A percentile compares a stretch with the other conserved stretches of the same genome.
Conservation (phyloP, 768 basidiomycete species). For the Coprinopsis marcescibilis region DNA sequence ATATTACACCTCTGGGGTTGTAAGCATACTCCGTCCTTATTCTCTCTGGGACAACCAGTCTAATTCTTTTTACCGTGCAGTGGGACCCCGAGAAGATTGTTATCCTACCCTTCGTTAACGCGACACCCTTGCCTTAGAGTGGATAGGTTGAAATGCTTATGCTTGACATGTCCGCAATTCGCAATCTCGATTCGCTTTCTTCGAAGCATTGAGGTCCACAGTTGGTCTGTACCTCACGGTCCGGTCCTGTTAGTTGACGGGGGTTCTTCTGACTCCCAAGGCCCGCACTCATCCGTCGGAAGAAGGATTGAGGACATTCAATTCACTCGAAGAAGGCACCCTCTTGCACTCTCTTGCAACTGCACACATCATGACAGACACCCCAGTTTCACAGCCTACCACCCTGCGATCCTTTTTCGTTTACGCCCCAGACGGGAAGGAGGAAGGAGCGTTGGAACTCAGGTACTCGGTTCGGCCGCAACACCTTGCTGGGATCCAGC, state of each 20-base stretch:
- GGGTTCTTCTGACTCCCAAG: too few species aligned
- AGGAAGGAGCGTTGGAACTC: slow-evolving; percentile 33
- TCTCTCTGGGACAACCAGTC: neutral
- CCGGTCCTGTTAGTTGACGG: too few species aligned
- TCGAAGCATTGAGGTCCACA: too few species aligned
- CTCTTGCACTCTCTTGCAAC: too few species aligned
- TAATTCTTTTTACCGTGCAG: slow-evolving; percentile 22
- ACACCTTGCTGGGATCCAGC: slow-evolving; percentile 37
- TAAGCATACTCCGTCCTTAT: slow-evolving; percentile 16
- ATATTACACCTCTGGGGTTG: slow-evolving; percentile 38
- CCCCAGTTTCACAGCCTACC: neutral
- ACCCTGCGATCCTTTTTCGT: slow-evolving; percentile 38
- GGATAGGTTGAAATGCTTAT: neutral
- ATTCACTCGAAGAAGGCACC: too few species aligned
- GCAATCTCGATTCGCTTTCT: too few species aligned
- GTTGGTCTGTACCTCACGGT: too few species aligned
- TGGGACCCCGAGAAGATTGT: slow-evolving; percentile 54
- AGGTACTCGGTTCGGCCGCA: slow-evolving; percentile 40
- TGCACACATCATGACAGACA: too few species aligned
- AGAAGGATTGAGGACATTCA: too few species aligned
- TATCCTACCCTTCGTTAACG: slow-evolving; percentile 41
- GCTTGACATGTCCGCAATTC: too few species aligned
- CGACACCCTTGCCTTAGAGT: slow-evolving; percentile 19
- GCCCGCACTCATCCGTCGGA: too few species aligned
- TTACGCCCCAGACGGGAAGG: slow-evolving; percentile 48